A percentile compares a stretch with the other conserved stretches of the same genome.
Evolutionary conservation across 23 red algal species (phyloP).

Genomic region (Gracilaria domingensis): DNA sequence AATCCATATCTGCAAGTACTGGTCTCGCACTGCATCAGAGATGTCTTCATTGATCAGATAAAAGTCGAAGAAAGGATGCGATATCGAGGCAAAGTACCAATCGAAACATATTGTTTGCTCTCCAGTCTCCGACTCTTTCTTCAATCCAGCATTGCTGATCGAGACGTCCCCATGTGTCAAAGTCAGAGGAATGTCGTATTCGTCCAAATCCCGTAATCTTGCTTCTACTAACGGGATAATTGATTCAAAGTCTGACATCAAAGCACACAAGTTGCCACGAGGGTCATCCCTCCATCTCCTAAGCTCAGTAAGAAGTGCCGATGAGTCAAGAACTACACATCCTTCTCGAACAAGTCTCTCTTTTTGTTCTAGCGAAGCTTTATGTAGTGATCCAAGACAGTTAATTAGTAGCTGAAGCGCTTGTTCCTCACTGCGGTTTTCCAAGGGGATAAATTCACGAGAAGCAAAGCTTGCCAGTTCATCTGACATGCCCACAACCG

Average conservation of each 20-base stretch:
- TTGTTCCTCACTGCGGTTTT: not conserved
- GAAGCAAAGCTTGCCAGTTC: conserved; percentile 3
- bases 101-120: not conserved
- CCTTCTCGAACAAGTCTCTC: not conserved
- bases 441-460: not conserved
- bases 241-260: no score
- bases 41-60: conserved; percentile 27
- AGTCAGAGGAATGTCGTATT: conserved; percentile 27
- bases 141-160: conserved; percentile 10
- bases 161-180: conserved; percentile 24
- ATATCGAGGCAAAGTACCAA: conserved; percentile 29
- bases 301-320: not conserved
- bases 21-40: not conserved
- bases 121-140: conserved; percentile 1
- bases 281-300: no score
- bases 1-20: conserved; percentile 17
- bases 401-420: not conserved
- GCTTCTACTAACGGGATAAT: not conserved
- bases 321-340: not conserved
- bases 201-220: conserved; percentile 7
- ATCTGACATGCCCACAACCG: not conserved
- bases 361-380: not conserved
- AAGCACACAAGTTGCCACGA: no score
- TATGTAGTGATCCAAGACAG: conserved; percentile 1
- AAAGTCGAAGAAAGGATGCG: conserved; percentile 30